phyloP scores from a whole-genome alignment of 2,329 filamentous ascomycete species.

The Arachnopeziza araneosa region DNA sequence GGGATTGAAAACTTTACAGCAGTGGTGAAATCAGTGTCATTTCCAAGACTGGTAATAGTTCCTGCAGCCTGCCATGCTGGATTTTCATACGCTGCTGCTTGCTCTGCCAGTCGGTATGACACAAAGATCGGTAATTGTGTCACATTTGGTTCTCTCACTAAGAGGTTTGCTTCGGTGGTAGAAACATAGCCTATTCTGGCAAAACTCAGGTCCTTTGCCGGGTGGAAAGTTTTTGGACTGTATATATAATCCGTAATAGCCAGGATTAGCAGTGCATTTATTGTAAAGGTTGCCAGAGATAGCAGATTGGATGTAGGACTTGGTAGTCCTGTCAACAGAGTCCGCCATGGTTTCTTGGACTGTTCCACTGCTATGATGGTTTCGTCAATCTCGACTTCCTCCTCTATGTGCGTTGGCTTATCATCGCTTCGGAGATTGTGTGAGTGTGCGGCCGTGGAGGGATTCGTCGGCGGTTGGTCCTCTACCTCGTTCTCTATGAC shows the following conservation, averaged over 20 bases:
- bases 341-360: conserved; percentile 51
- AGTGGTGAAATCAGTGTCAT: conserved; percentile 78
- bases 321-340: conserved; percentile 71
- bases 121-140: conserved; percentile 69
- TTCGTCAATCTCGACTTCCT: conserved; percentile 58
- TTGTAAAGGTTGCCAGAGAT: conserved; percentile 61
- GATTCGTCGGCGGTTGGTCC: conserved; percentile 27
- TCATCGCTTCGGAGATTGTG: conserved; percentile 20
- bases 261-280: conserved; percentile 65
- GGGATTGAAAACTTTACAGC: conserved; percentile 59
- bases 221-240: conserved; percentile 63
- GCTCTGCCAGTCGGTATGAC: conserved; percentile 54
- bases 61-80: conserved; percentile 63
- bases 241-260: conserved; percentile 75
- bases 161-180: conserved; percentile 67
- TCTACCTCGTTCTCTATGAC: conserved; percentile 42
- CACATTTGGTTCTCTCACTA: conserved; percentile 79
- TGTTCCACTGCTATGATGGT: conserved; percentile 54
- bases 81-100: conserved; percentile 47
- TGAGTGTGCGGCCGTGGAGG: conserved; percentile 25
- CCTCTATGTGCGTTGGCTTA: conserved; percentile 35
- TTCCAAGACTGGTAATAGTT: conserved; percentile 57
- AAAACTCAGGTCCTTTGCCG: conserved; percentile 73
- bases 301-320: conserved; percentile 61
- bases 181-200: conserved; percentile 85